These are phyloP conservation scores for Kodamaea alishanica DNA, from an alignment of 1,139 yeast species.

Conservation along the genomic window DNA sequence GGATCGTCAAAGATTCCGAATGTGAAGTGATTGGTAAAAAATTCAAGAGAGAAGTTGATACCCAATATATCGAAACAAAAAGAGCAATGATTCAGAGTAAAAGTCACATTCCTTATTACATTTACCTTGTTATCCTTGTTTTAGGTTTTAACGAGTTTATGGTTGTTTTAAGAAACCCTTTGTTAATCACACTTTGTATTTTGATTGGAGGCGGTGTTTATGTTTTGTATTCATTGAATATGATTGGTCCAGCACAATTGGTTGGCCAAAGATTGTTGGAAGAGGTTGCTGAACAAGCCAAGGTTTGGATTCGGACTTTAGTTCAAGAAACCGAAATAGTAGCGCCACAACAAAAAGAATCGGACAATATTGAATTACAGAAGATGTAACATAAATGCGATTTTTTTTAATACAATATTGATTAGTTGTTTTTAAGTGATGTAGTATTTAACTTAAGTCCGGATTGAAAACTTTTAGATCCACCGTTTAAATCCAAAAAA, in stretches of 20 bases:
- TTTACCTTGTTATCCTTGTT: slow-evolving; percentile 66
- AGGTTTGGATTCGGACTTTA: slow-evolving; percentile 54
- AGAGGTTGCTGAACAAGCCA: slow-evolving; percentile 55
- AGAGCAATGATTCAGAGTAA: slow-evolving; percentile 66
- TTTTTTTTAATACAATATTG: too few relatives aligned
- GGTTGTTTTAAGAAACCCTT: slow-evolving; percentile 82
- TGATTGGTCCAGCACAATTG: slow-evolving; percentile 70
- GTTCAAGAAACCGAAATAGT: slow-evolving; percentile 29
- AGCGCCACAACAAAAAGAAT: slow-evolving; percentile 7
- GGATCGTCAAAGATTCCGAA: slow-evolving; percentile 55
- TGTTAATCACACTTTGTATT: slow-evolving; percentile 57
- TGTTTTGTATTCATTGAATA: slow-evolving; percentile 63
- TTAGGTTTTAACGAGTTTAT: slow-evolving; percentile 96
- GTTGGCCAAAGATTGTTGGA: slow-evolving; percentile 56
- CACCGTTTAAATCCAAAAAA: too few relatives aligned
- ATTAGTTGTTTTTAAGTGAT: too few relatives aligned
- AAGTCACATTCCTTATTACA: slow-evolving; percentile 79
- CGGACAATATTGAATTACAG: slow-evolving; percentile 16
- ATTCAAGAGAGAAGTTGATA: slow-evolving; percentile 75
- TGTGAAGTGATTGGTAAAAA: slow-evolving; percentile 54
- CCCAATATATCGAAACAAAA: slow-evolving; percentile 80
- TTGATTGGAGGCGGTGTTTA: slow-evolving; percentile 59
- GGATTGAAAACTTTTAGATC: too few relatives aligned
- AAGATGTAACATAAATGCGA: background rate
- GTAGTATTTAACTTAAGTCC: too few relatives aligned